Percentiles rank a stretch among this genome's conserved stretches.
Evolutionary conservation across 2,329 filamentous ascomycete species (phyloP).

Genomic region (Fusarium mexicanum): DNA sequence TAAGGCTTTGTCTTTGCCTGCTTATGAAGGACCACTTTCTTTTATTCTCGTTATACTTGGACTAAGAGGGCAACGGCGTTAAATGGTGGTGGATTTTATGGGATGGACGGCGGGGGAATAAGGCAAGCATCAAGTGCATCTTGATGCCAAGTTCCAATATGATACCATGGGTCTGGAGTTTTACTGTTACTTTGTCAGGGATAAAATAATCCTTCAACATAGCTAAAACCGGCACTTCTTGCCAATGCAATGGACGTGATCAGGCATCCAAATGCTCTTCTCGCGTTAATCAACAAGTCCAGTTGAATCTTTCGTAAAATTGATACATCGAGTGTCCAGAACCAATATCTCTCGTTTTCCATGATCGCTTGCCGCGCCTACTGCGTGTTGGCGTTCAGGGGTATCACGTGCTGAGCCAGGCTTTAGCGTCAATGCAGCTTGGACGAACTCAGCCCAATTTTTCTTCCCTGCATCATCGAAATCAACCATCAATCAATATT

Average conservation of each 20-base stretch:
- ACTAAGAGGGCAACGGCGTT: constrained; percentile 34
- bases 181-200: constrained; percentile 18
- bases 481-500: constrained; percentile 34
- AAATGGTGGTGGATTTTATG: constrained; percentile 16
- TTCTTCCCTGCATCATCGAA: constrained; percentile 46
- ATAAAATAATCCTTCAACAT: constrained; percentile 28
- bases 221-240: constrained; percentile 16
- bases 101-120: constrained; percentile 30
- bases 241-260: not conserved
- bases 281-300: not conserved
- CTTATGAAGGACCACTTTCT: constrained; percentile 23
- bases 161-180: constrained; percentile 50
- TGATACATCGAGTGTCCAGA: not conserved
- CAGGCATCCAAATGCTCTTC: not conserved
- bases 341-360: not conserved
- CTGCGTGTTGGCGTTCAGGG: constrained; percentile 37
- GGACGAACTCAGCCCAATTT: constrained; percentile 34
- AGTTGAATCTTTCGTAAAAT: not conserved
- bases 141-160: constrained; percentile 43
- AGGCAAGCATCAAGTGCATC: constrained; percentile 26
- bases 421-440: constrained; percentile 35
- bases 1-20: constrained; percentile 26
- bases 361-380: constrained; percentile 19
- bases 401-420: constrained; percentile 45
- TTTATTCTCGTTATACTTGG: constrained; percentile 2